Conservation (phyloP, 352 stramenopile species). For the Phytophthora macrochlamydospora region DNA sequence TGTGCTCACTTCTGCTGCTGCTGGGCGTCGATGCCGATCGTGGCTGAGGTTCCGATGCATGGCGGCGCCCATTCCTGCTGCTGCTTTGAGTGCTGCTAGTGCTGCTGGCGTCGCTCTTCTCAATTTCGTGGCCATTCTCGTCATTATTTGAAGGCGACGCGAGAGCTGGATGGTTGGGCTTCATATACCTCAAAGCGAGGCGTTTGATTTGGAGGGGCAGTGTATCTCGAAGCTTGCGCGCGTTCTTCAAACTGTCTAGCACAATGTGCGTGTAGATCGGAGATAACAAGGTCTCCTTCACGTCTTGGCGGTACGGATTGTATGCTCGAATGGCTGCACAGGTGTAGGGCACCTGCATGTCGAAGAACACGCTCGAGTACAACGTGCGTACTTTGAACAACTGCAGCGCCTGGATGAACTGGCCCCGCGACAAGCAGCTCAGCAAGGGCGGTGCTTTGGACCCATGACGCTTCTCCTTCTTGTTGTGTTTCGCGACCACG, state of each 20-base stretch:
- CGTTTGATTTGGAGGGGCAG: constrained; percentile 52
- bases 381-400: constrained; percentile 70
- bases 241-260: constrained; percentile 57
- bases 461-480: constrained; percentile 3
- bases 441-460: constrained; percentile 39
- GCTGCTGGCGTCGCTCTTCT: constrained; percentile 16
- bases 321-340: constrained; percentile 75
- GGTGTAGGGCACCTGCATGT: constrained; percentile 83
- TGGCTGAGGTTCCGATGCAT: constrained; percentile 22
- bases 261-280: constrained; percentile 76
- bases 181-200: constrained; percentile 35
- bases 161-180: constrained; percentile 20
- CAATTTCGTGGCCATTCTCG: constrained; percentile 17
- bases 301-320: constrained; percentile 75
- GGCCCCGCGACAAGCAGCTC: constrained; percentile 64
- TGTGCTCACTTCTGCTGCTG: constrained; percentile 12
- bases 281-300: constrained; percentile 49
- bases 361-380: constrained; percentile 84
- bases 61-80: constrained; percentile 14
- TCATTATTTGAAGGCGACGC: constrained; percentile 29
- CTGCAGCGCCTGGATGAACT: constrained; percentile 78
- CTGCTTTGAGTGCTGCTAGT: constrained; percentile 17
- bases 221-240: constrained; percentile 63
- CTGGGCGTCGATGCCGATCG: constrained; percentile 23
- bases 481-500: background rate